Conservation (phyloP, 805 yeast genomes). For the Wickerhamiella vanderwaltii region DNA sequence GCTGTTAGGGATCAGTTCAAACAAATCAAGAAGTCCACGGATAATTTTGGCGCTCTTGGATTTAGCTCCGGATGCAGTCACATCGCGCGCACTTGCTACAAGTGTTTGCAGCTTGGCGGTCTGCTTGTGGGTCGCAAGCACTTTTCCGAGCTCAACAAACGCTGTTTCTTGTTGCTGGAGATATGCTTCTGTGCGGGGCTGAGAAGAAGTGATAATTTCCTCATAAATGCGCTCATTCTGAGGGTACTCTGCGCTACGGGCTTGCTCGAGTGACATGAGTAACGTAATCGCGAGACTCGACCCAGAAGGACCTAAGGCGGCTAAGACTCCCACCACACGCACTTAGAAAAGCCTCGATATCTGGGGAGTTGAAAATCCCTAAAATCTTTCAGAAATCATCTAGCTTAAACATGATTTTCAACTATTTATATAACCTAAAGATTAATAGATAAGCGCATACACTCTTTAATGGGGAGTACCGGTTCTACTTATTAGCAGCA, state of each 20-base stretch:
- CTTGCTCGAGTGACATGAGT: conserved; percentile 11
- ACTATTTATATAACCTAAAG: too few species aligned
- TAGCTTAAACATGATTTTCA: too few species aligned
- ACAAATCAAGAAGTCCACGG: conserved; percentile 63
- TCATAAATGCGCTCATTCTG: conserved; percentile 9
- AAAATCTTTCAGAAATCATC: too few species aligned
- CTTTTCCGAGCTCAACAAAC: conserved; percentile 60
- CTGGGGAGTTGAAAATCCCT: too few species aligned
- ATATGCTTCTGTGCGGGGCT: conserved; percentile 30
- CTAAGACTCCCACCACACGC: too few species aligned
- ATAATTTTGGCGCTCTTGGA: conserved; percentile 90
- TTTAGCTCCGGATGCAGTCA: conserved; percentile 75
- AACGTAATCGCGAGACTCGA: not conserved
- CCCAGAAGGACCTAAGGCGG: not conserved
- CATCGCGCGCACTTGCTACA: conserved; percentile 52
- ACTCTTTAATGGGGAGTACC: too few species aligned
- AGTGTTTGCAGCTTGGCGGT: conserved; percentile 45
- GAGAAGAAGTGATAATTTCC: conserved; percentile 17
- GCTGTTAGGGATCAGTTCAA: conserved; percentile 46
- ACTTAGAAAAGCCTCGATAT: too few species aligned
- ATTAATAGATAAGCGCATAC: too few species aligned
- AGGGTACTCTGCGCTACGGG: conserved; percentile 10
- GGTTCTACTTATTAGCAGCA: too few species aligned
- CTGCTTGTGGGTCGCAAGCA: conserved; percentile 43
- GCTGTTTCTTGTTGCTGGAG: conserved; percentile 54